Percentiles rank a stretch among this genome's conserved stretches.
These are phyloP conservation scores for Bidens hawaiensis DNA, from an alignment of 140 eudicot species.

Conservation along the genomic window DNA sequence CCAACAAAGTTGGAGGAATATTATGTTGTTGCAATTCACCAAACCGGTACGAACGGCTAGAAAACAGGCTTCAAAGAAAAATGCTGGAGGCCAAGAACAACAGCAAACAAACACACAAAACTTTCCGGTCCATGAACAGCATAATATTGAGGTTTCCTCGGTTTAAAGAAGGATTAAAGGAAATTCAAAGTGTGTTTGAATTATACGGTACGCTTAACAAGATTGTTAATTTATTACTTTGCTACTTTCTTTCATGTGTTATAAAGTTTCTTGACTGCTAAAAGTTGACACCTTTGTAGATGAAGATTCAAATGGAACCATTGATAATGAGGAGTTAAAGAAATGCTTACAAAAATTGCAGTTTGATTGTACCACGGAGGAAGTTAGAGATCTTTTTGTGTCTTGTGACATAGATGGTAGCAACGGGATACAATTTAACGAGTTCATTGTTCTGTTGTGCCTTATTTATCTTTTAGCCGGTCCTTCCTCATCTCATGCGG, in stretches of 20 bases:
- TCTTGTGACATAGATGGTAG: conserved; percentile 62
- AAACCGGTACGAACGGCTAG: conserved; percentile 50
- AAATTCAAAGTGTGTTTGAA: conserved; percentile 60
- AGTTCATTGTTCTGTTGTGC: conserved; percentile 68
- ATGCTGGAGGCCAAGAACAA: conserved; percentile 55
- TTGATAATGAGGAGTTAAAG: conserved; percentile 62
- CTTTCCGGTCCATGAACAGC: conserved; percentile 54
- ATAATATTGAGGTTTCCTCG: conserved; percentile 69
- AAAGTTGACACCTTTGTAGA: conserved; percentile 29
- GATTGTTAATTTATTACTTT: no score
- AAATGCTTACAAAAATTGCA: conserved; percentile 58
- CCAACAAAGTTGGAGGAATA: conserved; percentile 46
- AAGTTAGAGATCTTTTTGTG: conserved; percentile 54
- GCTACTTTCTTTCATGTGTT: not conserved
- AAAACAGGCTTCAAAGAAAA: conserved; percentile 53
- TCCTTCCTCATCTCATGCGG: conserved; percentile 42
- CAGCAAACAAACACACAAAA: conserved; percentile 30
- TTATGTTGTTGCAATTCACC: conserved; percentile 43
- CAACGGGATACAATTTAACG: conserved; percentile 61
- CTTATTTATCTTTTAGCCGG: conserved; percentile 53
- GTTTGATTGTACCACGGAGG: conserved; percentile 44
- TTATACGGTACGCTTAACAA: conserved; percentile 45
- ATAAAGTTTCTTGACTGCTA: conserved; percentile 1
- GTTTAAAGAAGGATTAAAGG: conserved; percentile 55
- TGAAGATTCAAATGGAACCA: conserved; percentile 60